Evolutionary conservation across 139 green algal genomes (phyloP).

Genomic region (Yamagishiella unicocca): DNA sequence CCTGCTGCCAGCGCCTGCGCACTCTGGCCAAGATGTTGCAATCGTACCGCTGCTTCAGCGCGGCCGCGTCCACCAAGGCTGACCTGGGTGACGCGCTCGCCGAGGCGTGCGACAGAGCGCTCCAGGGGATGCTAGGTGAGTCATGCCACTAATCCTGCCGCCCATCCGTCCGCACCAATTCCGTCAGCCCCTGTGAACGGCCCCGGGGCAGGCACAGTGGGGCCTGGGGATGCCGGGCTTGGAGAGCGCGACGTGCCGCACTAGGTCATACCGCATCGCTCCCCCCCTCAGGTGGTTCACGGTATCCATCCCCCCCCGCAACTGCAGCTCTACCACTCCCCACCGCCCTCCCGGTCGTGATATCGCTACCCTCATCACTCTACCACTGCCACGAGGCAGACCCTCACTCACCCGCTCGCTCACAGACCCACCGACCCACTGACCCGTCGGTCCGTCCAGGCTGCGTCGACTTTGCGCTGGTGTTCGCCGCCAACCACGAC

Average conservation of each 20-base stretch:
- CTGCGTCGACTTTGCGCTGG: slow-evolving; percentile 27
- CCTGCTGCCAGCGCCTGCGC: not conserved
- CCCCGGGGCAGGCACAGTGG: no score
- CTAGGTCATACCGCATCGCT: not conserved
- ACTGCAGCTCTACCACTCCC: not conserved
- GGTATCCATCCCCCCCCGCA: not conserved
- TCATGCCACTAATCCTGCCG: not conserved
- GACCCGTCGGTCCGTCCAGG: not conserved
- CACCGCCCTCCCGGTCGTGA: no score
- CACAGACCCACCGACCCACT: no score
- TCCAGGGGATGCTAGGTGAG: slow-evolving; percentile 35
- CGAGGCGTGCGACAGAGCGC: slow-evolving; percentile 5
- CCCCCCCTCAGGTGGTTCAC: not conserved
- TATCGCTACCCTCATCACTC: not conserved
- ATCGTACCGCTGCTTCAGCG: not conserved
- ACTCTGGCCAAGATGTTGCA: not conserved
- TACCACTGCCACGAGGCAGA: not conserved
- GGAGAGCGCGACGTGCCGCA: not conserved
- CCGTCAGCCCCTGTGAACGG: no score
- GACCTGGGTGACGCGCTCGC: not conserved
- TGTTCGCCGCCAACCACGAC: slow-evolving; percentile 4
- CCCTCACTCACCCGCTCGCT: no score
- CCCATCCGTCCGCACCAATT: not conserved
- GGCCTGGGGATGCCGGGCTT: not conserved
- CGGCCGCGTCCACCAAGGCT: not conserved